Conservation (phyloP, 345 rosid species). For the Triadica sebifera region DNA sequence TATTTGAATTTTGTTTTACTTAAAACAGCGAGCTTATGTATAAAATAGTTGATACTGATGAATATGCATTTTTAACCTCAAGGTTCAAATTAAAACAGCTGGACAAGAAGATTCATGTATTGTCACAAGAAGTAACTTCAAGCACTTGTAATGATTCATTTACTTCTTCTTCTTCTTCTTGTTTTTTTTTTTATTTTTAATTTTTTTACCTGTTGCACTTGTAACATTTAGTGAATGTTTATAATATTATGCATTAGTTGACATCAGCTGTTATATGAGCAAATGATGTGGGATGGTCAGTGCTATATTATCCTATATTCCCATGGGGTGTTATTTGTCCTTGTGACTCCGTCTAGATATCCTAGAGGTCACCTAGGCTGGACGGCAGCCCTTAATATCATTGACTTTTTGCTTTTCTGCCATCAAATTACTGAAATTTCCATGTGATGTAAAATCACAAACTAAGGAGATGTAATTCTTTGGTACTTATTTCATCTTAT, state of each 20-base stretch:
- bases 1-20: neutral
- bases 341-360: too few relatives aligned
- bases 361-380: neutral
- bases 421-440: neutral
- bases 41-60: conserved; percentile 9
- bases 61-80: conserved; percentile 15
- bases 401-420: neutral
- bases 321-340: neutral
- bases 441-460: neutral
- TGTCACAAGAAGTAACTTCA: conserved; percentile 84
- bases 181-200: neutral
- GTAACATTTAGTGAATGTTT: neutral
- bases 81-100: conserved; percentile 82
- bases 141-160: conserved; percentile 61
- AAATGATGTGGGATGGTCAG: neutral
- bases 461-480: neutral
- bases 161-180: neutral
- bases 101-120: conserved; percentile 65
- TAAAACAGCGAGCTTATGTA: neutral
- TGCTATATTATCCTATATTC: neutral
- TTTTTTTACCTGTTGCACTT: neutral
- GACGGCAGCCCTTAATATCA: neutral
- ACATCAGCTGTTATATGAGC: neutral
- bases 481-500: neutral
- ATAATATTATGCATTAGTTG: neutral